A percentile compares a stretch with the other conserved stretches of the same genome.
Conservation (phyloP, 768 basidiomycete genomes). For the Agrocybe praecox region DNA sequence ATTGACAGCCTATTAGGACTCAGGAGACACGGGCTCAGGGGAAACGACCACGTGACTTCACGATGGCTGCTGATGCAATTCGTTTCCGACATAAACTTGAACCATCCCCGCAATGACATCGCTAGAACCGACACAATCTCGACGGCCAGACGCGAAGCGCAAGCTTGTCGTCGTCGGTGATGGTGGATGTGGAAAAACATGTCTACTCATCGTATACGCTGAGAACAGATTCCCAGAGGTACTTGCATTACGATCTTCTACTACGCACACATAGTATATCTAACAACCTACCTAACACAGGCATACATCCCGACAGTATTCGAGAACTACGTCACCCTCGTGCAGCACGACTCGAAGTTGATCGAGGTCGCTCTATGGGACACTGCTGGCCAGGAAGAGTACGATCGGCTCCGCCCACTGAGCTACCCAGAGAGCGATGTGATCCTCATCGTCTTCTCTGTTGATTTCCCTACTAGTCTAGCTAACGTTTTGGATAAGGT, state of each 20-base stretch:
- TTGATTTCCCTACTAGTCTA: constrained; percentile 91
- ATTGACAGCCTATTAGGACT: no score
- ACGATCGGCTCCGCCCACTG: constrained; percentile 84
- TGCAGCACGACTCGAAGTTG: constrained; percentile 83
- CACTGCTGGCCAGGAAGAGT: constrained; percentile 97
- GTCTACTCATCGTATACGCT: constrained; percentile 94
- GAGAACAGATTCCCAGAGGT: constrained; percentile 97
- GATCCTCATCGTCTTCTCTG: constrained; percentile 91
- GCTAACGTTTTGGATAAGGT: constrained; percentile 92
- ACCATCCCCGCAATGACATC: no score
- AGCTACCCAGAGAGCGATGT: constrained; percentile 90
- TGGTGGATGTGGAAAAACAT: constrained; percentile 93
- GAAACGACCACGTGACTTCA: no score
- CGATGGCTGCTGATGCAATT: no score
- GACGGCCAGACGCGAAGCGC: constrained; percentile 80
- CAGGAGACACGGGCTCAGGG: no score
- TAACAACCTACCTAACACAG: constrained; percentile 38
- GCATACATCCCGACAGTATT: constrained; percentile 93
- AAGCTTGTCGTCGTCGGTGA: constrained; percentile 91
- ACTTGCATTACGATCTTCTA: constrained; percentile 8
- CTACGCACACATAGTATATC: background rate
- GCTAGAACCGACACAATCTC: constrained; percentile 29
- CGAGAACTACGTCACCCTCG: constrained; percentile 91
- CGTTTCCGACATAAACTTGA: no score
- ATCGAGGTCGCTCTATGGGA: constrained; percentile 99